Evolutionary conservation across 306 rosid genomes (phyloP).

Genomic region (Nissolia schottii): DNA sequence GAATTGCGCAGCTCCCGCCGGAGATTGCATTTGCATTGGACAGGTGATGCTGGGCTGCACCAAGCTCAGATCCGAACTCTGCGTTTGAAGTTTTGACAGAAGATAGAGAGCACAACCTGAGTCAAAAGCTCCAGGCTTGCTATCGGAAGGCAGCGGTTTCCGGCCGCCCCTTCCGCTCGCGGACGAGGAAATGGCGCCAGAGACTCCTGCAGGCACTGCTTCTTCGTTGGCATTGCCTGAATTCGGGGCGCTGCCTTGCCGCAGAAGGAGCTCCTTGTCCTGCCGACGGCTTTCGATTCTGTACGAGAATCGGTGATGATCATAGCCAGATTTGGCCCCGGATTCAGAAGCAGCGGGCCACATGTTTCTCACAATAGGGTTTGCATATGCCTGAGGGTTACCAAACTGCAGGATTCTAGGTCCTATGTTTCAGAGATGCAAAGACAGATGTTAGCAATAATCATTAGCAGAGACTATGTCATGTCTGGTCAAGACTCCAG

Average conservation of each 20-base stretch:
- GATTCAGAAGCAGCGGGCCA: conserved; percentile 50
- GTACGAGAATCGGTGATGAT: conserved; percentile 26
- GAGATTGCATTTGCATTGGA: conserved; percentile 38
- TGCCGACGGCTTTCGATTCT: conserved; percentile 33
- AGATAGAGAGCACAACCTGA: conserved; percentile 98
- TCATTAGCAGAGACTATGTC: neutral
- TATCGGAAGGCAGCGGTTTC: conserved; percentile 35
- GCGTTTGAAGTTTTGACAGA: conserved; percentile 81
- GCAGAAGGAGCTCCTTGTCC: conserved; percentile 40
- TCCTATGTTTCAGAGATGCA: conserved; percentile 41
- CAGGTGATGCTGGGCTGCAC: conserved; percentile 42
- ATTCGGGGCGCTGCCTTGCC: conserved; percentile 40
- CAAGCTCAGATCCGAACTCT: conserved; percentile 39
- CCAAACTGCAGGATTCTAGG: conserved; percentile 80
- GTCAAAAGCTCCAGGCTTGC: conserved; percentile 42
- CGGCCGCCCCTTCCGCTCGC: conserved; percentile 33
- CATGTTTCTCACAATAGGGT: conserved; percentile 38
- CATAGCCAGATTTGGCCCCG: conserved; percentile 43
- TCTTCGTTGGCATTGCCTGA: conserved; percentile 14
- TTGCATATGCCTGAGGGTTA: conserved; percentile 50
- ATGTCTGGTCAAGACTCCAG: too few relatives aligned
- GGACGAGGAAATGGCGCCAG: conserved; percentile 24
- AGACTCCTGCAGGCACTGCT: conserved; percentile 33
- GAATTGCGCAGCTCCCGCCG: conserved; percentile 27
- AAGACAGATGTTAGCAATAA: neutral